phyloP scores from a whole-genome alignment of 805 yeast genomes.

The Candida endomychidarum region DNA sequence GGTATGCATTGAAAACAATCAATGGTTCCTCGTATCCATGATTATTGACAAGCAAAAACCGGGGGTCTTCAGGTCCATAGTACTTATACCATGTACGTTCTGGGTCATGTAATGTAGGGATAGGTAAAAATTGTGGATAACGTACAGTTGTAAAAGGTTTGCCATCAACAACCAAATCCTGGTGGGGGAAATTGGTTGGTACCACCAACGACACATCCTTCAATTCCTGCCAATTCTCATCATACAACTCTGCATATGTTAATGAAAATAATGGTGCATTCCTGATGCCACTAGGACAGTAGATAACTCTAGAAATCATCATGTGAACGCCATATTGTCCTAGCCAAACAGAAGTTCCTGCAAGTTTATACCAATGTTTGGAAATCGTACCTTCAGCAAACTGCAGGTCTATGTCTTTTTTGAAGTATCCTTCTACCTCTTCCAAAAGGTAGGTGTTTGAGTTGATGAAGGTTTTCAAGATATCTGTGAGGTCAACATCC shows the following conservation, averaged over 20 bases:
- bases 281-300: constrained; percentile 28
- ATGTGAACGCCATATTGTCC: constrained; percentile 50
- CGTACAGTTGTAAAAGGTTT: constrained; percentile 10
- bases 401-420: constrained; percentile 22
- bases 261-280: constrained; percentile 40
- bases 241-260: constrained; percentile 45
- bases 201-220: constrained; percentile 22
- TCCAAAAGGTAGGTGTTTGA: constrained; percentile 1
- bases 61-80: constrained; percentile 54
- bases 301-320: constrained; percentile 45
- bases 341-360: constrained; percentile 55
- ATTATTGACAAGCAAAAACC: constrained; percentile 36
- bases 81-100: constrained; percentile 16
- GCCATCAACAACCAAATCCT: constrained; percentile 13
- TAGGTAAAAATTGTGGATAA: constrained; percentile 29
- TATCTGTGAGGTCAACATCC: constrained; percentile 3
- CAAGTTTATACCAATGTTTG: constrained; percentile 45
- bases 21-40: constrained; percentile 46
- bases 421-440: constrained; percentile 27
- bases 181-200: constrained; percentile 18
- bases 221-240: constrained; percentile 48
- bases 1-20: constrained; percentile 40
- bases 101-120: constrained; percentile 30
- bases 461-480: not conserved
- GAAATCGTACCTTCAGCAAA: constrained; percentile 19